phyloP scores from a whole-genome alignment of 192 early-diverging fungal genomes.

The Podila horticola region DNA sequence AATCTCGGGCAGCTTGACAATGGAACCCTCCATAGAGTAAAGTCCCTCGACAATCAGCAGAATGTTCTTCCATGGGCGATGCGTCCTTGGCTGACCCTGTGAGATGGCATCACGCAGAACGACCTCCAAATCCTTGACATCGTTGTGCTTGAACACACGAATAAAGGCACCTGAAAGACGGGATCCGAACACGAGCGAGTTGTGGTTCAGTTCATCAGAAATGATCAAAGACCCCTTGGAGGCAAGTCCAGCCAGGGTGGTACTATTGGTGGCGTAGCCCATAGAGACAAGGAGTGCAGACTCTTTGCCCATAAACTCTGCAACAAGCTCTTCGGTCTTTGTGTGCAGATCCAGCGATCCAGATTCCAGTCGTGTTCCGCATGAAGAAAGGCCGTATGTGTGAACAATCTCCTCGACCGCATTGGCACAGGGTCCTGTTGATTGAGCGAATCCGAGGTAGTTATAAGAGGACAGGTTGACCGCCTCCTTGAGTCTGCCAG shows the following conservation, averaged over 20 bases:
- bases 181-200: slow-evolving; percentile 92
- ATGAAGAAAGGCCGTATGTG: slow-evolving; percentile 76
- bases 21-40: slow-evolving; percentile 98
- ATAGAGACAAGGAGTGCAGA: slow-evolving; percentile 89
- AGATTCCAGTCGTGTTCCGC: slow-evolving; percentile 77
- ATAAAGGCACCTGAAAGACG: slow-evolving; percentile 91
- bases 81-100: slow-evolving; percentile 97
- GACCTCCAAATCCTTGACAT: slow-evolving; percentile 78
- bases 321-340: slow-evolving; percentile 87
- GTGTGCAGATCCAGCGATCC: slow-evolving; percentile 74
- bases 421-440: slow-evolving; percentile 93
- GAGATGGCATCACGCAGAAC: slow-evolving; percentile 89
- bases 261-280: slow-evolving; percentile 98
- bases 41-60: slow-evolving; percentile 95
- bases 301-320: slow-evolving; percentile 90
- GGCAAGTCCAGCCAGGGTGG: slow-evolving; percentile 90
- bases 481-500: slow-evolving; percentile 79
- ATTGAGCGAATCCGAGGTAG: slow-evolving; percentile 97
- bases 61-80: slow-evolving; percentile 99
- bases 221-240: slow-evolving; percentile 90
- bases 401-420: slow-evolving; percentile 82
- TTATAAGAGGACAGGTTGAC: slow-evolving; percentile 99
- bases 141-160: slow-evolving; percentile 95
- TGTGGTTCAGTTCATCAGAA: slow-evolving; percentile 96
- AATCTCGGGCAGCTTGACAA: slow-evolving; percentile 88